Percentiles rank a stretch among this genome's conserved stretches.
phyloP scores from a whole-genome alignment of 768 basidiomycete genomes.

The Leccinellum luteum region DNA sequence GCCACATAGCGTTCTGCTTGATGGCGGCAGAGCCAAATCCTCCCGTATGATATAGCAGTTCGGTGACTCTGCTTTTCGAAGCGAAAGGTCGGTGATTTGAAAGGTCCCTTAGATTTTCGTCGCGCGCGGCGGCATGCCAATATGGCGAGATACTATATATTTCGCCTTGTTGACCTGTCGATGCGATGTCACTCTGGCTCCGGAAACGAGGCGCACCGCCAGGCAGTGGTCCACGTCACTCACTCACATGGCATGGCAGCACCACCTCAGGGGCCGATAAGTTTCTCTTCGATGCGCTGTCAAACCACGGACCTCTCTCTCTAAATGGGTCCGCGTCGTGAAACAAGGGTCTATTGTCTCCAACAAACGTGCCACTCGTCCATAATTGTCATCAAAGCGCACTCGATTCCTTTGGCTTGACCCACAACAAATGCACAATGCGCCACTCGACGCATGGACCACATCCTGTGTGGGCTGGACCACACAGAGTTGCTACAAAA shows the following conservation, averaged over 20 bases:
- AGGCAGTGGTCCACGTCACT: constrained; percentile 3
- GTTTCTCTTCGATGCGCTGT: not conserved
- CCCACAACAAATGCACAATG: constrained; percentile 1
- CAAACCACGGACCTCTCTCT: not conserved
- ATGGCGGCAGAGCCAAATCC: not conserved
- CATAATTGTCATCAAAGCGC: not conserved
- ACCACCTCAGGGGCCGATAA: constrained; percentile 1
- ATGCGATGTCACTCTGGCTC: constrained; percentile 6
- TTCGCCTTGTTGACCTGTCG: not conserved
- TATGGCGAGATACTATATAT: not conserved
- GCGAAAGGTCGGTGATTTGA: not conserved
- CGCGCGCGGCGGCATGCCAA: not conserved
- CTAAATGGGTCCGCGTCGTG: constrained; percentile 3
- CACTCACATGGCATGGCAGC: not conserved
- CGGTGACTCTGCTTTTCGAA: not conserved
- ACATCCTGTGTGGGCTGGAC: not conserved
- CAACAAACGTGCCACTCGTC: constrained; percentile 2
- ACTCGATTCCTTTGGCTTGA: not conserved
- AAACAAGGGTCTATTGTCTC: not conserved
- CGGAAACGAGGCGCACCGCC: constrained; percentile 9
- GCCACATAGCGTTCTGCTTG: not conserved
- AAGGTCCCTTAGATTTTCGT: constrained; percentile 4
- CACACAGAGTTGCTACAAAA: constrained; percentile 17
- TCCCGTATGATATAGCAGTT: not conserved
- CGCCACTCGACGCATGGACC: constrained; percentile 6